Evolutionary conservation across 148 eudicot genomes (phyloP), one percentile per base, ranked within the genome.

Genomic region (Nyssa sinensis): DNA sequence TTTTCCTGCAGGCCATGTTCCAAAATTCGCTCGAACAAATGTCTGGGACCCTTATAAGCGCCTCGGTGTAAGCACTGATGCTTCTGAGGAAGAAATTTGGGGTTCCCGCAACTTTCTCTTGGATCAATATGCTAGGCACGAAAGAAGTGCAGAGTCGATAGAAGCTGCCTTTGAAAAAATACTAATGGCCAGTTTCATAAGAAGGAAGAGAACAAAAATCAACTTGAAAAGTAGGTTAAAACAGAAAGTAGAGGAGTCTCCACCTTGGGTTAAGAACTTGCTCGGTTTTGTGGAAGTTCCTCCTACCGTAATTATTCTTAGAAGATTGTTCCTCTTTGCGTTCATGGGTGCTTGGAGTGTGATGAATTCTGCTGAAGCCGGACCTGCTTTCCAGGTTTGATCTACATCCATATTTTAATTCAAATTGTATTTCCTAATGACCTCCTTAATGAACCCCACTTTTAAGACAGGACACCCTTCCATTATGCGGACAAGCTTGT

Each of bases 11-110:
- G 94, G 94, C 19, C 86, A 81, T 70, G 64, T 67, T 57, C 44
- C 86, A 24, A 87, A 86, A 76, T 94, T 88, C 67, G 90, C 97
- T 33, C 74, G 97, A 75, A 32, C 75, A 55, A 86, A 76, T 67
- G 93, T 88, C 33, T 90, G 97, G 97, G 92, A 94, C 83, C 98
- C 98, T 77, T 94, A 92, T 76, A 94, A 89, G 88, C 96, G 95
- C 35, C 95, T 94, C 67, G 98, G 98, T 4, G 79, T 94, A 80
- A 86, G 82, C 79, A 82, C 75, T 23, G 91, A 90, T 88, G 98
- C 98, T 41, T 87, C 96, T 14, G 95, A 88, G 83, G 95, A 94
- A 64, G 98, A 94, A 86, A 85, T 92, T 35, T 94, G 98, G 98
- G 84, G 87, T 69, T 81, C 96, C 70, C 92, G 96, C 62, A 94